phyloP scores from a whole-genome alignment of 1,139 yeast species.

The Arxiozyma bovina region DNA sequence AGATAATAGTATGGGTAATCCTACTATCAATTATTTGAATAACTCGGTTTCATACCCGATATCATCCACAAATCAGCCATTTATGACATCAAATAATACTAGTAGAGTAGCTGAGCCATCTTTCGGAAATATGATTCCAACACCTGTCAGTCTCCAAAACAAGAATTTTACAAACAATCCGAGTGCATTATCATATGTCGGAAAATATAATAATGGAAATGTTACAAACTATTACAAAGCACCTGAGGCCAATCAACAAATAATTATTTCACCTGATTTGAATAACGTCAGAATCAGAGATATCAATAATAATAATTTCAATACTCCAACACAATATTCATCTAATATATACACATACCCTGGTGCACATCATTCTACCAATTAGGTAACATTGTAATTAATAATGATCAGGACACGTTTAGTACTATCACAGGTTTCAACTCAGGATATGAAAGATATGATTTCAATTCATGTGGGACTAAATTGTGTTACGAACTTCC shows the following conservation, averaged over 20 bases:
- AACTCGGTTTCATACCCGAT: not conserved
- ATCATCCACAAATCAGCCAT: not conserved
- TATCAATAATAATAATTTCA: conserved; percentile 6
- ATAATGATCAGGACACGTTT: too few species aligned
- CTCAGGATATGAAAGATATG: not conserved
- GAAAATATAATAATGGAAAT: not conserved
- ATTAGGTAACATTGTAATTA: too few species aligned
- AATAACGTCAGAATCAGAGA: not conserved
- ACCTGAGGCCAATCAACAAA: not conserved
- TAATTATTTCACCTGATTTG: not conserved
- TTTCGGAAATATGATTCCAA: conserved; percentile 4
- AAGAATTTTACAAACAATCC: conserved; percentile 2
- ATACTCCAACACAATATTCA: not conserved
- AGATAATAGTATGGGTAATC: not conserved
- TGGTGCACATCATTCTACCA: conserved; percentile 11
- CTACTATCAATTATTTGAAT: not conserved
- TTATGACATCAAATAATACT: not conserved
- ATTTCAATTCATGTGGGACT: not conserved
- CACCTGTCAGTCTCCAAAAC: conserved; percentile 6
- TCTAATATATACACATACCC: conserved; percentile 1
- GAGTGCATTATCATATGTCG: not conserved
- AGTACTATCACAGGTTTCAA: not conserved
- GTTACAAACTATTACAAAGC: not conserved
- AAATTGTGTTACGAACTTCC: not conserved
- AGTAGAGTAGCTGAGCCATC: not conserved